phyloP scores from a whole-genome alignment of 371 early-diverging fungal species.

The Haplosporangium sp. region DNA sequence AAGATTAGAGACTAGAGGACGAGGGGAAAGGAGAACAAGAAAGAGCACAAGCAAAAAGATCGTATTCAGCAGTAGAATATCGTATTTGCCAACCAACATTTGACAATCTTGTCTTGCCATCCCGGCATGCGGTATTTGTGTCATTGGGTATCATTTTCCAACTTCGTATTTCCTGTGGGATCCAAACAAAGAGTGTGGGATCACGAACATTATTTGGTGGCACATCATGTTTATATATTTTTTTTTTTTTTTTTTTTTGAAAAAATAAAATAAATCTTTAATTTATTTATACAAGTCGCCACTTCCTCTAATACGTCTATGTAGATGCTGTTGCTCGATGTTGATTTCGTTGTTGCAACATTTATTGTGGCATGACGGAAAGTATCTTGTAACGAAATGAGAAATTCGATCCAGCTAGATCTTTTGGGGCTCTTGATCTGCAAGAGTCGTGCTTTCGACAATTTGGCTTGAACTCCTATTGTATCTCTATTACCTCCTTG shows the following conservation, averaged over 20 bases:
- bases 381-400: neutral
- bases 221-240: neutral
- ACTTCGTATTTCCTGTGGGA: neutral
- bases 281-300: too few relatives aligned
- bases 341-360: too few relatives aligned
- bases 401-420: neutral
- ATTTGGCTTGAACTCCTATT: neutral
- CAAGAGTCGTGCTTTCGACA: too few relatives aligned
- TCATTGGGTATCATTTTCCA: neutral
- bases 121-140: too few relatives aligned
- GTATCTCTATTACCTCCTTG: neutral
- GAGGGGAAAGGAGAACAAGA: neutral
- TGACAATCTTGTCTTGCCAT: too few relatives aligned
- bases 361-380: neutral
- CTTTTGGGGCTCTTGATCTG: neutral
- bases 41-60: neutral
- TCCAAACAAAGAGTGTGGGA: neutral
- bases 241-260: too few relatives aligned
- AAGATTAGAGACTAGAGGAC: neutral
- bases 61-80: neutral
- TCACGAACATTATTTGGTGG: neutral
- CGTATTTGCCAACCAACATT: too few relatives aligned
- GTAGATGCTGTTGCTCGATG: too few relatives aligned
- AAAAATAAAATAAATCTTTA: too few relatives aligned
- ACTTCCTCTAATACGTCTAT: too few relatives aligned